Base-by-base conservation (phyloP, 371 early-diverging fungal species). In the Mortierella sp. region DNA sequence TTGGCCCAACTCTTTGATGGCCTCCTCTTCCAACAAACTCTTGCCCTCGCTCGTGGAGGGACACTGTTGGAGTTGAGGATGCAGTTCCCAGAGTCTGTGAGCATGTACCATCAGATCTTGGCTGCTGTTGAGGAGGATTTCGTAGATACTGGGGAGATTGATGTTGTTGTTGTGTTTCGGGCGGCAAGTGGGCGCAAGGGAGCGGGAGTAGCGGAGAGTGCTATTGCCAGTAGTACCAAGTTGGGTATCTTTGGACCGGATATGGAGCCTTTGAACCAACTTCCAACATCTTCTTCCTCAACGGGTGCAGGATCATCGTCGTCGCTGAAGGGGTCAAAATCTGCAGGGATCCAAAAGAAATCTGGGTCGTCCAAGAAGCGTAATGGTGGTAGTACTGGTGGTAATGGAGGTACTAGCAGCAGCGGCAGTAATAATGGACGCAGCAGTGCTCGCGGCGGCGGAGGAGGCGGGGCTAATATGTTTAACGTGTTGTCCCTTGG, bases 211-310 rank as follows among this genome's bases (percentile, higher is more conserved):
- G 21, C 19, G n/a, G 58, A 45, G 42, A 38, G 42, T 58, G 74
- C 14, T 50, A 57, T 42, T 42, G 31, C 24, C 8, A n/a, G 45
- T 4, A 47, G 55, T 4, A 42, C 42, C 11, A 28, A 70, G n/a
- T 48, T 84, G 26, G 84, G 84, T 0, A 84, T 84, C 60, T 84
- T 84, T 79, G 84, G 84, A 45, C 81, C 84, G 24, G 81, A 84
- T 9, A 74, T 84, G 78, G 81, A 86, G n/a, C 76, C 79, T 6
- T 55, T 86, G 28, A 79, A 86, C 60, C 80, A 79, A 34, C 52
- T 72, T 16, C 45, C 77, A 2, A 10, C 73, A 7, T 52, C 75
- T 28, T 58, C 73, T 3, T 52, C 75, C 24, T 58, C 76, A 2
- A 70, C 74, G 1, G 24, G 54, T 19, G 47, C 80, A 0, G 78